phyloP scores from a whole-genome alignment of 169 alveolate genomes.

The Plasmodium cynomolgi region DNA sequence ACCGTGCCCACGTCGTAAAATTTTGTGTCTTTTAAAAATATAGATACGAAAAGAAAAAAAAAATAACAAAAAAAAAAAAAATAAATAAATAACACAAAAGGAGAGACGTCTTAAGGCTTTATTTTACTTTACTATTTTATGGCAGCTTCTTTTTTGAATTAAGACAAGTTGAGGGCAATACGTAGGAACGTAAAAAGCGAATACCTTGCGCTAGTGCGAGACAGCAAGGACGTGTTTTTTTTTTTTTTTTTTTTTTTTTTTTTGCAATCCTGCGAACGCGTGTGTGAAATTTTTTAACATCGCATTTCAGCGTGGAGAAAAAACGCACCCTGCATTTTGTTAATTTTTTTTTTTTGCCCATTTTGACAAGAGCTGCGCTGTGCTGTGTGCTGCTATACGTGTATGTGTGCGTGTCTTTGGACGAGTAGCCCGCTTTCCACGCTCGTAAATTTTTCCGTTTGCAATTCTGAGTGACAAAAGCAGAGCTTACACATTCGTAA shows the following conservation, averaged over 20 bases:
- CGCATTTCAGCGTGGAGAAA: background rate
- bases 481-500: background rate
- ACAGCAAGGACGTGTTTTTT: background rate
- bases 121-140: background rate
- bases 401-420: background rate
- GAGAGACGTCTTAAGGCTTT: background rate
- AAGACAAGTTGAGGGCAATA: background rate
- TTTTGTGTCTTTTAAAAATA: conserved; percentile 11
- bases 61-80: background rate
- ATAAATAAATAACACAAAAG: background rate
- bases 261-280: background rate
- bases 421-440: background rate
- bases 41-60: conserved; percentile 7
- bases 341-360: background rate
- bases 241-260: background rate
- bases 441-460: background rate
- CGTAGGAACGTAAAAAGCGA: background rate
- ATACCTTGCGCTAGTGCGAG: background rate
- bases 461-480: background rate
- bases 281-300: background rate
- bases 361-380: background rate
- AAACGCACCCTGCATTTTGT: background rate
- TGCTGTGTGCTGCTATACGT: background rate
- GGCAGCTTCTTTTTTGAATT: background rate
- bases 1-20: background rate